Conservation (phyloP, 2,329 filamentous ascomycete genomes). For the Tolypocladium tundrense region DNA sequence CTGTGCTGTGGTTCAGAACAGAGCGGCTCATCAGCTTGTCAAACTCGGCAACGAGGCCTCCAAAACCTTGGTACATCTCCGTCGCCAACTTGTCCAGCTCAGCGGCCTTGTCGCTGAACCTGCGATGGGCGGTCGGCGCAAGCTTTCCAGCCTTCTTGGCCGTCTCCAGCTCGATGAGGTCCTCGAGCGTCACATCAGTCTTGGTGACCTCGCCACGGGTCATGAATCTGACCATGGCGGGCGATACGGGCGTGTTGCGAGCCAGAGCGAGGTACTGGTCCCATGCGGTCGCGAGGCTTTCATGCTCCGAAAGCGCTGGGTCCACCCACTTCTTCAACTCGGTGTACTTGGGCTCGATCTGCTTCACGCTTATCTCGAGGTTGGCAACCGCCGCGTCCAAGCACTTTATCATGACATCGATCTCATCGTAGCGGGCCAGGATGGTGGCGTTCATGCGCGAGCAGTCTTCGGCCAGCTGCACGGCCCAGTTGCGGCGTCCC, state of each 20-base stretch:
- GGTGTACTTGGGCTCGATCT: constrained; percentile 60
- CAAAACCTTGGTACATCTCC: constrained; percentile 51
- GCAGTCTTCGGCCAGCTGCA: constrained; percentile 59
- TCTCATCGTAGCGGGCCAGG: constrained; percentile 59
- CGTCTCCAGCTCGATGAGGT: constrained; percentile 66
- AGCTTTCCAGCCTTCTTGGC: constrained; percentile 62
- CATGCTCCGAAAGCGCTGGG: constrained; percentile 57
- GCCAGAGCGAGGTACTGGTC: constrained; percentile 59
- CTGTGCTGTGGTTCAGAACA: constrained; percentile 46
- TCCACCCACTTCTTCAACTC: constrained; percentile 62
- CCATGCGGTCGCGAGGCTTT: constrained; percentile 53
- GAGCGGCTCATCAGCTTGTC: constrained; percentile 47
- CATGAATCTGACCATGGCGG: constrained; percentile 57
- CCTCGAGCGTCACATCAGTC: constrained; percentile 52
- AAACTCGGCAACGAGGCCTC: constrained; percentile 52
- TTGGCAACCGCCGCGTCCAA: constrained; percentile 81
- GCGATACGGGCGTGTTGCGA: constrained; percentile 51
- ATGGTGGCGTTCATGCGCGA: constrained; percentile 51
- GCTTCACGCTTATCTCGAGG: constrained; percentile 62
- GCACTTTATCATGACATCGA: constrained; percentile 67
- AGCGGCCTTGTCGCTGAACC: constrained; percentile 48
- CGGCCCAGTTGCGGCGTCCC: constrained; percentile 70
- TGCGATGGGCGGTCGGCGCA: constrained; percentile 45
- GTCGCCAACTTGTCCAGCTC: constrained; percentile 51
- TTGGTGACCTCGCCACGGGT: constrained; percentile 34